A percentile compares a stretch with the other conserved stretches of the same genome.
Conservation (phyloP, 2,329 filamentous ascomycete species). For the Parafenestella ontariensis region DNA sequence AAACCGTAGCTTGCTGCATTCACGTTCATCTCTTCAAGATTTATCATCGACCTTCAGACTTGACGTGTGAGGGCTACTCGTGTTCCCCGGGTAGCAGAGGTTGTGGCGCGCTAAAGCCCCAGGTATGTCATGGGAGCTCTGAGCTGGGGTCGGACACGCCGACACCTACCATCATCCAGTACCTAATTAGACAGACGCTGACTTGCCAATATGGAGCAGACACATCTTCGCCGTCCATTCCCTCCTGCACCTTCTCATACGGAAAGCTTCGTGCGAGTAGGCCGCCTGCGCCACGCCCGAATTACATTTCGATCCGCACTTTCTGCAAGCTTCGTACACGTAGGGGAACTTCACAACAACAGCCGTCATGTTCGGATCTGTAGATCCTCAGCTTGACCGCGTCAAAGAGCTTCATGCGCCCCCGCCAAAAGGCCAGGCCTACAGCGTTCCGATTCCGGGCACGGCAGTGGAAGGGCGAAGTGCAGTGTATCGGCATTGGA, state of each 20-base stretch:
- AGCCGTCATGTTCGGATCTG: slow-evolving; percentile 38
- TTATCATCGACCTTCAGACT: not conserved
- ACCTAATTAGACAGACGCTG: slow-evolving; percentile 6
- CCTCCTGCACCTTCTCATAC: not conserved
- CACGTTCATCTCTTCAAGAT: not conserved
- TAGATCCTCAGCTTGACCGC: slow-evolving; percentile 39
- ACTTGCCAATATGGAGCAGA: slow-evolving; percentile 7
- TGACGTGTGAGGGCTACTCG: not conserved
- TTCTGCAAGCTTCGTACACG: not conserved
- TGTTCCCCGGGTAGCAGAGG: not conserved
- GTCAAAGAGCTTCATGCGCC: slow-evolving; percentile 62
- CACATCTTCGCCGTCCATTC: not conserved
- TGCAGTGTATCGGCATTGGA: slow-evolving; percentile 83
- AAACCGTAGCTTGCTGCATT: not conserved
- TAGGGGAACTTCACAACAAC: not conserved
- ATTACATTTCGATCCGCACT: not conserved
- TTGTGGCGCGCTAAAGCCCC: slow-evolving; percentile 19
- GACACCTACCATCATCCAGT: slow-evolving; percentile 7
- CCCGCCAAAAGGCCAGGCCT: slow-evolving; percentile 77
- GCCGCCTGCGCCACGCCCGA: not conserved
- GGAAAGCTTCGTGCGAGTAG: not conserved
- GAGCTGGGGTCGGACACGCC: slow-evolving; percentile 16
- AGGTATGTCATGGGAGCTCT: slow-evolving; percentile 16
- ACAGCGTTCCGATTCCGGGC: slow-evolving; percentile 78
- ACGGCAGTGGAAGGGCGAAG: slow-evolving; percentile 75